Conservation (phyloP, 208 protist species). For the Tritrichomonas foetus region DNA sequence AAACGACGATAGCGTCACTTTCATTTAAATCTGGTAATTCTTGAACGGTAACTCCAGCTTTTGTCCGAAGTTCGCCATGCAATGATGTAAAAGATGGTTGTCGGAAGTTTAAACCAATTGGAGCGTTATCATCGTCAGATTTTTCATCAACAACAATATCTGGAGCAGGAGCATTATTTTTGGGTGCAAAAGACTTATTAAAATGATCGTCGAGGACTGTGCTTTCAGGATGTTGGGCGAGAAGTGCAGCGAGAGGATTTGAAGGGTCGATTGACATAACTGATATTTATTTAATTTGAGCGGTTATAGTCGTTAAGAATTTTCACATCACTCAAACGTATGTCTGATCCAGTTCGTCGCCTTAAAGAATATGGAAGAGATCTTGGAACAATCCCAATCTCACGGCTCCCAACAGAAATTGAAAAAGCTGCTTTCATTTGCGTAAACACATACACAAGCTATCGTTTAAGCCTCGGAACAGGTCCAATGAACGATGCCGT, state of each 20-base stretch:
- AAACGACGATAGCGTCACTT: not conserved
- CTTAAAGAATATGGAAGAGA: not conserved
- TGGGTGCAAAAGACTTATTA: not conserved
- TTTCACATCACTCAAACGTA: not conserved
- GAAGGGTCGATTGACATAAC: too few species aligned
- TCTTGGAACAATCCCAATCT: not conserved
- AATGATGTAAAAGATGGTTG: slow-evolving; percentile 5
- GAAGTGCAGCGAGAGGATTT: not conserved
- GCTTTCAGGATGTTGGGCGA: not conserved
- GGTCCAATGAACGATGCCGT: slow-evolving; percentile 6
- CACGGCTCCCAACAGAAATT: not conserved
- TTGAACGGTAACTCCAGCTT: not conserved
- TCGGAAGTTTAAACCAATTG: not conserved
- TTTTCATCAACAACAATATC: not conserved
- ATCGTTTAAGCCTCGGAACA: not conserved
- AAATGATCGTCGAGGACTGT: not conserved
- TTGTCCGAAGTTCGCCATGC: not conserved
- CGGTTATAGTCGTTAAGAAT: not conserved
- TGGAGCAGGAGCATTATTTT: not conserved
- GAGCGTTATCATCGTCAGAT: not conserved
- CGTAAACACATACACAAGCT: not conserved
- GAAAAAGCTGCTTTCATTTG: not conserved
- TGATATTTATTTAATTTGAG: not conserved
- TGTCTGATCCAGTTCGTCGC: not conserved
- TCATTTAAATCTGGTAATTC: not conserved